These are phyloP conservation scores for Solanum ossicruentum DNA, from an alignment of 257 asterid species.

Conservation along the genomic window DNA sequence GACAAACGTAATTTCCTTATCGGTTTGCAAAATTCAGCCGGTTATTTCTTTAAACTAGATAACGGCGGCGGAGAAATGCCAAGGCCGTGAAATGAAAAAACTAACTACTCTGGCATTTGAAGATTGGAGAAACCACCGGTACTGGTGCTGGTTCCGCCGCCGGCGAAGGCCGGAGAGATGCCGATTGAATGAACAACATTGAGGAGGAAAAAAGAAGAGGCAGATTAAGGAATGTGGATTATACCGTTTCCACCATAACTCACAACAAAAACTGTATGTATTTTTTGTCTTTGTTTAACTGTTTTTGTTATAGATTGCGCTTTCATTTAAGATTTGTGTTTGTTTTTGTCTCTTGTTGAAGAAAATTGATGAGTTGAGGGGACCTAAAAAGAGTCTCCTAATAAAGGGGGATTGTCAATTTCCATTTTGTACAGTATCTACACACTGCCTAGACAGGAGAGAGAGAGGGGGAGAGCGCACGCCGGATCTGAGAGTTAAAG, in stretches of 20 bases:
- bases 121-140: conserved; percentile 16
- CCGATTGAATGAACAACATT: conserved; percentile 13
- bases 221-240: neutral
- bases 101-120: conserved; percentile 28
- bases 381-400: neutral
- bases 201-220: neutral
- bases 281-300: neutral
- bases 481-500: neutral
- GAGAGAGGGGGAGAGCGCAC: conserved; percentile 7
- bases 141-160: neutral
- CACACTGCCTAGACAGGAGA: neutral
- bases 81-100: conserved; percentile 48
- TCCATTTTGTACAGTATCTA: conserved; percentile 24
- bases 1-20: conserved; percentile 1
- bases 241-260: neutral
- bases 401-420: neutral
- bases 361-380: neutral
- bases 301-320: neutral
- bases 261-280: neutral
- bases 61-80: conserved; percentile 47
- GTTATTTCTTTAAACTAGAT: conserved; percentile 41
- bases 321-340: neutral
- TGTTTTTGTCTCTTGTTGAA: neutral
- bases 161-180: neutral
- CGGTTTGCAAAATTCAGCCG: conserved; percentile 38